Conservation (phyloP, 176 grass and related monocot species). For the Paspalum notatum region DNA sequence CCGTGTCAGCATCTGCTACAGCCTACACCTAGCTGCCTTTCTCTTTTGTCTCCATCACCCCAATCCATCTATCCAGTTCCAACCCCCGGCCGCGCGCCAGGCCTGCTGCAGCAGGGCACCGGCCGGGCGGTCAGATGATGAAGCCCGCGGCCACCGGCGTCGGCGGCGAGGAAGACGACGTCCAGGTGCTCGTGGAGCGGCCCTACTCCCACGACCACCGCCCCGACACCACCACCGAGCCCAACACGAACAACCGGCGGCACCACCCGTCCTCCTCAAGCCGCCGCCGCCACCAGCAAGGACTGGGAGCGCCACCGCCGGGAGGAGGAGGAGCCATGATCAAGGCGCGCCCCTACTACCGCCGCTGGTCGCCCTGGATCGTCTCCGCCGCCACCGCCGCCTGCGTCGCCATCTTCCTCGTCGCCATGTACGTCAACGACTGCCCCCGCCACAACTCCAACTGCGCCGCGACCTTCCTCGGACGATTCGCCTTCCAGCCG, state of each 20-base stretch:
- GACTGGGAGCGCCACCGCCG: background rate
- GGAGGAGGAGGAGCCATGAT: background rate
- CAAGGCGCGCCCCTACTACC: constrained; percentile 59
- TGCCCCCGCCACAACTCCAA: constrained; percentile 53
- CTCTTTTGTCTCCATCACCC: too few species aligned
- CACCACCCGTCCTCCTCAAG: too few species aligned
- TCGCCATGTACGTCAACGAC: constrained; percentile 88
- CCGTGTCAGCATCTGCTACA: too few species aligned
- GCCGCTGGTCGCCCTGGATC: constrained; percentile 63
- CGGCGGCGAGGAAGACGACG: background rate
- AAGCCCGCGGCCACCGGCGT: background rate
- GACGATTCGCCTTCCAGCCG: constrained; percentile 83
- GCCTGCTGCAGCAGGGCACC: too few species aligned
- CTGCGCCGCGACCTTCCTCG: constrained; percentile 65
- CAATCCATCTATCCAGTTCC: too few species aligned
- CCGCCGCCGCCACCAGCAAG: too few species aligned
- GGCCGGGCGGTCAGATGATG: background rate
- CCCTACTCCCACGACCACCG: background rate
- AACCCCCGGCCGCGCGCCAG: too few species aligned
- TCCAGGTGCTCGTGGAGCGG: constrained; percentile 43
- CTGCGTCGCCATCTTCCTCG: constrained; percentile 59
- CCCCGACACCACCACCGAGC: too few species aligned
- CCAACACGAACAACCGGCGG: too few species aligned
- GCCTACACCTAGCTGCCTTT: too few species aligned
- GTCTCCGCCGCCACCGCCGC: constrained; percentile 57